These are phyloP conservation scores for Sporisorium exsertum DNA, from an alignment of 1,284 basidiomycete species.

Conservation along the genomic window DNA sequence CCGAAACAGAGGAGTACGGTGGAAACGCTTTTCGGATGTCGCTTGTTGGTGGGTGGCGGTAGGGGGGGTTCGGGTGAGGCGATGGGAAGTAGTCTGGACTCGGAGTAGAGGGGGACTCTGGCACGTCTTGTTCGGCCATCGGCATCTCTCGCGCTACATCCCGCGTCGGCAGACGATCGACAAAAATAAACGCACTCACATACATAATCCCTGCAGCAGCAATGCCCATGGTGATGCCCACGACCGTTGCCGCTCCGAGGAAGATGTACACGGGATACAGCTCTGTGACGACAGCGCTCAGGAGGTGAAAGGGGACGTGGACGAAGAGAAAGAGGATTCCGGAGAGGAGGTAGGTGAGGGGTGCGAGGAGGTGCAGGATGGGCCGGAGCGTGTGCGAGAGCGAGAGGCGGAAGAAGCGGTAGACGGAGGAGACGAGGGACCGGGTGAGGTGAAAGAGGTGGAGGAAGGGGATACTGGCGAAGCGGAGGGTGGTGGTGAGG, in stretches of 20 bases:
- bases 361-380: constrained; percentile 19
- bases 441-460: constrained; percentile 8
- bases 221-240: constrained; percentile 34
- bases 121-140: background rate
- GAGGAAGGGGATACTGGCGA: background rate
- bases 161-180: constrained; percentile 21
- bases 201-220: constrained; percentile 31
- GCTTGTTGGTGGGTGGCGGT: background rate
- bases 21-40: background rate
- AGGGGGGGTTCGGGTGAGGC: constrained; percentile 10
- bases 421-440: constrained; percentile 3
- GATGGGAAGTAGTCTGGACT: background rate
- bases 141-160: background rate
- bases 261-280: constrained; percentile 56
- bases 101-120: background rate
- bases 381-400: constrained; percentile 31
- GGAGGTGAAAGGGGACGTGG: constrained; percentile 2
- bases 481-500: background rate
- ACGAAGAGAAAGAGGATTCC: constrained; percentile 40
- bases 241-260: constrained; percentile 33
- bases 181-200: constrained; percentile 34
- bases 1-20: background rate
- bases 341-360: constrained; percentile 34
- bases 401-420: constrained; percentile 7
- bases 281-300: constrained; percentile 14